These are phyloP conservation scores for Leishmania braziliensis DNA, from an alignment of 208 protist genomes.

Conservation along the genomic window DNA sequence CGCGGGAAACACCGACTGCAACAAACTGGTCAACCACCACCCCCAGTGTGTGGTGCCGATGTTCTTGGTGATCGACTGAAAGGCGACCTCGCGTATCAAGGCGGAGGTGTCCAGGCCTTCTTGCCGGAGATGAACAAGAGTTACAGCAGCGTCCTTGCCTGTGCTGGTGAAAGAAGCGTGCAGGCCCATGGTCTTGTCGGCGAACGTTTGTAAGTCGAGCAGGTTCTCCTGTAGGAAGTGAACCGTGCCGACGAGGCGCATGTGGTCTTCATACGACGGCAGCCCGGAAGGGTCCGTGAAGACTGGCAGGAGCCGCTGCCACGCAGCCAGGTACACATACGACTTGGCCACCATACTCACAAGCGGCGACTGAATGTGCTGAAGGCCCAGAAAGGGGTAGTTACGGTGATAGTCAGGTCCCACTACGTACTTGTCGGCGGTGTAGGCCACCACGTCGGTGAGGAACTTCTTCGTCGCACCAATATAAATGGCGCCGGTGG, in stretches of 20 bases:
- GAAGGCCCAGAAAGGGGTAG: constrained; percentile 84
- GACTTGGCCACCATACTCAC: constrained; percentile 75
- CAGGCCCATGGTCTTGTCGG: constrained; percentile 58
- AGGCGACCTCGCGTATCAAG: constrained; percentile 86
- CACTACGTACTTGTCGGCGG: constrained; percentile 68
- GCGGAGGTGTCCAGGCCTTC: constrained; percentile 70
- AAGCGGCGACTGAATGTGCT: constrained; percentile 86
- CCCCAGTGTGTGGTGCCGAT: constrained; percentile 91
- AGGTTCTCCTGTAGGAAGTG: constrained; percentile 79
- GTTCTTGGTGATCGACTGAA: constrained; percentile 80
- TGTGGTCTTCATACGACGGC: constrained; percentile 74
- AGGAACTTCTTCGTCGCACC: constrained; percentile 69
- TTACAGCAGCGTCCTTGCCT: constrained; percentile 36
- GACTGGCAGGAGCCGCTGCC: constrained; percentile 63
- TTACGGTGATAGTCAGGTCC: constrained; percentile 75
- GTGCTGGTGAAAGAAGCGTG: constrained; percentile 65
- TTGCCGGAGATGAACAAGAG: constrained; percentile 74
- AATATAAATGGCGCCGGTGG: constrained; percentile 71
- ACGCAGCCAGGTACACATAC: constrained; percentile 74
- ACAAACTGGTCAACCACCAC: constrained; percentile 78
- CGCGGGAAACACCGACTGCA: constrained; percentile 58
- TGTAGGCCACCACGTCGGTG: constrained; percentile 61
- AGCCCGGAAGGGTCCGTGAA: constrained; percentile 46
- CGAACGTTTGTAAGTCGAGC: constrained; percentile 60
- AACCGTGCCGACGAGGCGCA: constrained; percentile 75